A percentile compares a stretch with the other conserved stretches of the same genome.
phyloP scores from a whole-genome alignment of 306 rosid species.

The Arachis stenosperma region DNA sequence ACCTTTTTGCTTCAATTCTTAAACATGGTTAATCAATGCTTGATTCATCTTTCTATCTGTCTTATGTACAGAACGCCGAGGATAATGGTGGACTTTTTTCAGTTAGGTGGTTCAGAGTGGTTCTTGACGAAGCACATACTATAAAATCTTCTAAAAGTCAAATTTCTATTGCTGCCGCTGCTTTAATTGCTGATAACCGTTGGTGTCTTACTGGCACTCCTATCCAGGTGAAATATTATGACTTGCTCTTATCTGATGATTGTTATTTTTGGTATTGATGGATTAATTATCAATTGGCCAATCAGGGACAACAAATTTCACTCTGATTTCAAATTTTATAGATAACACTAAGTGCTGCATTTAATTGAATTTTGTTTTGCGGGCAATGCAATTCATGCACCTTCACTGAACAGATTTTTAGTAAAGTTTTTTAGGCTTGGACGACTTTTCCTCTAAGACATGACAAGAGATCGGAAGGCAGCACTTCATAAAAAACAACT shows the following conservation, averaged over 20 bases:
- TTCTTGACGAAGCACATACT: conserved; percentile 96
- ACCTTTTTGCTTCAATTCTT: conserved; percentile 33
- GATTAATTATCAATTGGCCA: background rate
- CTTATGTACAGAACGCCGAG: conserved; percentile 63
- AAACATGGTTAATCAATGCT: conserved; percentile 28
- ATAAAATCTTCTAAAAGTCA: conserved; percentile 94
- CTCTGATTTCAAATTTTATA: conserved; percentile 1
- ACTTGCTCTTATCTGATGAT: conserved; percentile 15
- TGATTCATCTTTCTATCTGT: conserved; percentile 34
- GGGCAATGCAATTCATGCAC: too few species aligned
- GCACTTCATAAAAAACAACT: too few species aligned
- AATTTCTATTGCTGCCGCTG: conserved; percentile 78
- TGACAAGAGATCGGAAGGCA: too few species aligned
- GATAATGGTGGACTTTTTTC: conserved; percentile 80
- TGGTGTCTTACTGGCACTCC: conserved; percentile 99
- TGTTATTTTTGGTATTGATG: conserved; percentile 38
- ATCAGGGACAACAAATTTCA: background rate
- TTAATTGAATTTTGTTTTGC: background rate
- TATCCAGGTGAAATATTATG: conserved; percentile 63
- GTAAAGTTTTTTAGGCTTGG: too few species aligned
- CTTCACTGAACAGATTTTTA: too few species aligned
- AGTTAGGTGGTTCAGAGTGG: conserved; percentile 89
- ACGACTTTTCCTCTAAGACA: too few species aligned
- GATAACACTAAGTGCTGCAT: conserved; percentile 10
- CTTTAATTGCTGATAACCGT: conserved; percentile 82